Evolutionary conservation across 73 alveolate genomes (phyloP), one percentile per base, ranked within the genome.

Genomic region (Paramecium sonneborni): DNA sequence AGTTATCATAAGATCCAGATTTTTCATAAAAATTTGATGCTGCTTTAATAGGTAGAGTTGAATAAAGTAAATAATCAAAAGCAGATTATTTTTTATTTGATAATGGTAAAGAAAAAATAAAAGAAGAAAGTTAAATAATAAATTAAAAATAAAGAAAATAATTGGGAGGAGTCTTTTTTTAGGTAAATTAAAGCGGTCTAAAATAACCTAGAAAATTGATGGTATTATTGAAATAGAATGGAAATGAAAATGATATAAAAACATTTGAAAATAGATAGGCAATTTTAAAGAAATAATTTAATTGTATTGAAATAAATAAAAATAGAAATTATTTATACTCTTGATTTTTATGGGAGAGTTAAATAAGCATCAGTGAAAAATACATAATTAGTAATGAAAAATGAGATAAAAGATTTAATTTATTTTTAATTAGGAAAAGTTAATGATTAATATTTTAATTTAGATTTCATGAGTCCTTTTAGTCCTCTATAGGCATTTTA

Each of bases 261-360:
- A 79, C 55, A 39, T 62, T 62, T 32, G 84, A 62, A 24, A 62
- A n/a, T 62, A 9, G 84, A 30, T 30, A 62, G 24, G 46, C 84
- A 26, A 10, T 26, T 2, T 26, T 62, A 14, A 62, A 62, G 48
- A 62, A 62, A 62, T 12, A 62, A 62, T 62, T 62, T 62, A 21
- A 62, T 30, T 62, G 84, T 62, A 62, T 0, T 62, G 10, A 52
- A 39, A 6, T 39, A 10, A 39, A 39, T 39, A 39, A 39, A 39
- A 14, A 39, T 39, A 39, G 48, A 39, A 20, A 39, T 14, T 3
- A 43, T 43, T 62, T 62, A 79, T 46, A 79, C 90, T 41, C 55
- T 79, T 14, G 74, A 79, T 37, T 79, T 79, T 44, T 79, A 12
- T 79, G 90, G 90, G 1, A 79, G 90, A 79, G 90, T 79, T 15